These are phyloP conservation scores for Epichloe gansuensis DNA, from an alignment of 2,329 filamentous ascomycete genomes.

Conservation along the genomic window DNA sequence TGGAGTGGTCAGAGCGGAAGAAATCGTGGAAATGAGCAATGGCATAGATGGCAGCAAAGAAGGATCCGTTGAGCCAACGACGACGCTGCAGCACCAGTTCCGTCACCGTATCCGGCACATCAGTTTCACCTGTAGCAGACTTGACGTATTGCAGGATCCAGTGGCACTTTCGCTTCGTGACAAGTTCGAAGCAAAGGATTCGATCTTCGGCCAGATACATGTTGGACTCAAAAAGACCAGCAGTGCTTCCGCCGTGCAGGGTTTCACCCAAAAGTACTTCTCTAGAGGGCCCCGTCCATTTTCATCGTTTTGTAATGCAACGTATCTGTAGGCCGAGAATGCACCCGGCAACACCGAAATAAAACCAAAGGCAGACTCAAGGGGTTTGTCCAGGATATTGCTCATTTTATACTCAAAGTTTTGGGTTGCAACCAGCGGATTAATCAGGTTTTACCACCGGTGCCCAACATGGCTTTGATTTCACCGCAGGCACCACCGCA, in stretches of 20 bases:
- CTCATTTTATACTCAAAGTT: constrained; percentile 99
- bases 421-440: constrained; percentile 88
- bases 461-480: constrained; percentile 94
- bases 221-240: constrained; percentile 95
- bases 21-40: constrained; percentile 94
- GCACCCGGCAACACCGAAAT: constrained; percentile 94
- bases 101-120: constrained; percentile 87
- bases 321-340: constrained; percentile 94
- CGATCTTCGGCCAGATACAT: constrained; percentile 99
- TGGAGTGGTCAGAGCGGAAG: constrained; percentile 82
- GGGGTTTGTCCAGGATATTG: constrained; percentile 94
- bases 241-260: constrained; percentile 81
- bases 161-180: constrained; percentile 91
- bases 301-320: constrained; percentile 94
- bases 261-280: constrained; percentile 97
- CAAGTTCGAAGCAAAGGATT: constrained; percentile 96
- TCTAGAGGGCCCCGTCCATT: constrained; percentile 84
- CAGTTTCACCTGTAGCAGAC: constrained; percentile 90
- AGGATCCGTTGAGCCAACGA: constrained; percentile 95
- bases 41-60: constrained; percentile 94
- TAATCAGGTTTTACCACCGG: constrained; percentile 77
- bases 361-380: constrained; percentile 96
- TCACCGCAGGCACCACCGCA: constrained; percentile 96
- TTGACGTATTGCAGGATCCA: constrained; percentile 99
- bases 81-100: constrained; percentile 92